phyloP scores from a whole-genome alignment of 2,329 filamentous ascomycete genomes.

The Fusarium sp. region DNA sequence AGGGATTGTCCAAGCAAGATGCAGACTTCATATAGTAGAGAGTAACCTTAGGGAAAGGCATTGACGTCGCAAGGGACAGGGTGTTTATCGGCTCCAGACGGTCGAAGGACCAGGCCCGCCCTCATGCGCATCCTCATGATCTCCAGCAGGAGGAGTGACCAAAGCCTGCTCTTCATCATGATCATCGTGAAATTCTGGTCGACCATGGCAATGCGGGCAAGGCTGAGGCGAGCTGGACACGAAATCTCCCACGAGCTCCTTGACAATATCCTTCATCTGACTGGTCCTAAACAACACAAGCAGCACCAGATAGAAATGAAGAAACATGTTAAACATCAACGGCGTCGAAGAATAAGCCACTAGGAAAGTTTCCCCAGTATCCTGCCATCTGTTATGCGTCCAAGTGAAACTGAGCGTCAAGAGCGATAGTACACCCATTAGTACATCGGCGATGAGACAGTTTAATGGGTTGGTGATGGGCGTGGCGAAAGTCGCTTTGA shows the following conservation, averaged over 20 bases:
- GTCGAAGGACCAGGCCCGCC: neutral
- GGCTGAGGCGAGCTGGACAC: neutral
- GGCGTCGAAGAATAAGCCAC: neutral
- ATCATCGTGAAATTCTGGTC: neutral
- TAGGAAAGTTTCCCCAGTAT: neutral
- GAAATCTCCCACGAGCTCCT: neutral
- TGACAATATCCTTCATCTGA: neutral
- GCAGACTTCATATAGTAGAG: neutral
- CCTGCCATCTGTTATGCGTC: neutral
- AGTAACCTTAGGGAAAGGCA: accelerated
- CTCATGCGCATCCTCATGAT: neutral
- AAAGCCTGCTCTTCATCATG: neutral
- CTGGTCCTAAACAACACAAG: neutral
- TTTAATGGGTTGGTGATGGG: neutral
- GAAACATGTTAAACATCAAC: neutral
- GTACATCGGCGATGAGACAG: neutral
- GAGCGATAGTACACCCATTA: neutral
- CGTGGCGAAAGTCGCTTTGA: neutral
- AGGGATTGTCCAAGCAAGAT: neutral
- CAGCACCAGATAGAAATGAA: neutral
- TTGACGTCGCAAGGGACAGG: accelerated
- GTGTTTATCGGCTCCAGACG: neutral
- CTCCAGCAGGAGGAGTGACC: neutral
- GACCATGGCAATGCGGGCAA: neutral
- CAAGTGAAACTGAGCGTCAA: neutral